Conservation (phyloP, 345 rosid species). For the Passiflora organensis region DNA sequence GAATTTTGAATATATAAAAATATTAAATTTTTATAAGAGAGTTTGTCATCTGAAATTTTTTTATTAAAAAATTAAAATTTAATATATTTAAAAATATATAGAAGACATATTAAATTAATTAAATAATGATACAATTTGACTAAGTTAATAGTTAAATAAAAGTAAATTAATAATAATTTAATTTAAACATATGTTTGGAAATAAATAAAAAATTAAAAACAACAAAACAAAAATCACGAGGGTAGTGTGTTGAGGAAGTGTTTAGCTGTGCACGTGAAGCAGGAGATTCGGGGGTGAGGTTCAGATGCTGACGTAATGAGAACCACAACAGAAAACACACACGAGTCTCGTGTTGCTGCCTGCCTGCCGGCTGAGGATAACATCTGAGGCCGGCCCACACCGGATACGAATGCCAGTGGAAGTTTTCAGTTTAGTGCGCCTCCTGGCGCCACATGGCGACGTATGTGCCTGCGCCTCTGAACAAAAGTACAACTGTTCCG, state of each 20-base stretch:
- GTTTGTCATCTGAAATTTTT: no score
- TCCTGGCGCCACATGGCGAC: background rate
- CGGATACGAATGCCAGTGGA: background rate
- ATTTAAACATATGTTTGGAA: no score
- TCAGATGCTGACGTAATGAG: slow-evolving; percentile 15
- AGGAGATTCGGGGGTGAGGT: background rate
- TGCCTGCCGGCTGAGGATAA: slow-evolving; percentile 10
- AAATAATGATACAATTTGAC: no score
- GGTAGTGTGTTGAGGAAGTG: slow-evolving; percentile 8
- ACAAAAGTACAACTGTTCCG: no score
- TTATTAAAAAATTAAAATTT: no score
- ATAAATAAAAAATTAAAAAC: no score
- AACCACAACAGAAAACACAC: slow-evolving; percentile 12
- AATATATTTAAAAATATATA: no score
- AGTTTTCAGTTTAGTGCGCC: slow-evolving; percentile 8
- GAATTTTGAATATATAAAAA: no score
- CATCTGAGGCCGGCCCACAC: slow-evolving; percentile 18
- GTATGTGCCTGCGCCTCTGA: background rate
- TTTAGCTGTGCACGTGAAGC: slow-evolving; percentile 30
- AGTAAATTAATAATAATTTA: no score
- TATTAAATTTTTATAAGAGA: no score
- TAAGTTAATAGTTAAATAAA: no score
- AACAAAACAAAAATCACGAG: background rate
- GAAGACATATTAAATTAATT: no score
- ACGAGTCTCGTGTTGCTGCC: slow-evolving; percentile 24